These are phyloP conservation scores for Canavalia ensiformis DNA, from an alignment of 306 rosid species.

Conservation along the genomic window DNA sequence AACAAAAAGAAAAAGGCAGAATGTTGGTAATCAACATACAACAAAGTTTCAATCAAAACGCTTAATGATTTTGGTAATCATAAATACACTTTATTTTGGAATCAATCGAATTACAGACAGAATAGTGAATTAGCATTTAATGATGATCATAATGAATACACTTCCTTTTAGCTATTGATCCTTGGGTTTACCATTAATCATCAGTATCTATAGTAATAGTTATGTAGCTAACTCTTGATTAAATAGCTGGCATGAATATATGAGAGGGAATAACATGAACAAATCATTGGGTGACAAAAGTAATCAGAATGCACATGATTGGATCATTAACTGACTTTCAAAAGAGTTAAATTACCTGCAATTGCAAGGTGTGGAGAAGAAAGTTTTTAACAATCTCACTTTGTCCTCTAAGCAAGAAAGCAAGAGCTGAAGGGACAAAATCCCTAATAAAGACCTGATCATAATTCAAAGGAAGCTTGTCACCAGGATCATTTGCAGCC, in stretches of 20 bases:
- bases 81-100: slow-evolving; percentile 15
- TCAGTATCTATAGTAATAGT: background rate
- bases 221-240: background rate
- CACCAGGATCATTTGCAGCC: slow-evolving; percentile 86
- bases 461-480: slow-evolving; percentile 74
- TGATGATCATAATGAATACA: slow-evolving; percentile 26
- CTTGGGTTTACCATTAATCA: slow-evolving; percentile 31
- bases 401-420: slow-evolving; percentile 89
- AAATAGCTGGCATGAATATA: background rate
- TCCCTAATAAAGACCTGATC: slow-evolving; percentile 91
- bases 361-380: slow-evolving; percentile 83
- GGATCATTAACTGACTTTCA: background rate
- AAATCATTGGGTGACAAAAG: too few relatives aligned
- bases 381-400: slow-evolving; percentile 82
- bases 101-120: background rate
- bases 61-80: background rate
- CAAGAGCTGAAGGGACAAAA: slow-evolving; percentile 82
- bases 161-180: slow-evolving; percentile 9
- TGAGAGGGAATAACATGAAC: background rate
- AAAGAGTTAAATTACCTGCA: slow-evolving; percentile 67
- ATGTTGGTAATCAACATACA: slow-evolving; percentile 15
- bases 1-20: slow-evolving; percentile 1
- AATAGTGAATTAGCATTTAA: slow-evolving; percentile 11
- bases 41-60: background rate
- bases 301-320: background rate